Evolutionary conservation across 129 eudicot genomes (phyloP), one percentile per base, ranked within the genome.

Genomic region (Tagetes patula): DNA sequence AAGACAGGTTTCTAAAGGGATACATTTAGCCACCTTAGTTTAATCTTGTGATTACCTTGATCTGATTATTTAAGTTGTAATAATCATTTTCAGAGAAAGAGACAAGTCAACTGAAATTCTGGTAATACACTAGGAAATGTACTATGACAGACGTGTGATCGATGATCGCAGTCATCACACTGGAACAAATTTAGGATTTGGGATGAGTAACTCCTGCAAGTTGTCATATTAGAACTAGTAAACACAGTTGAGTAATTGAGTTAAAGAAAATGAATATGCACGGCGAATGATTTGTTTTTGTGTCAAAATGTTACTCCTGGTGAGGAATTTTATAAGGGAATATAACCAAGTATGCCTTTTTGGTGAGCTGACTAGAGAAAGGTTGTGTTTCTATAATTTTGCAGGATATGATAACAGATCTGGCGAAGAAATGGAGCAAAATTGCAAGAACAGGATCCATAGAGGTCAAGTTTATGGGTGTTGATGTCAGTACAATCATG

Each of bases 401-500:
- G 43, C 85, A 95, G 99, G 97, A 88, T 11, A 83, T 65, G 82
- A 85, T 90, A 50, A 75, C 91, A 52, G 82, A 86, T 38, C 78
- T 80, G 36, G 96, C 97, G 42, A 86, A 41, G 91, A 86, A 83
- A 81, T 95, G 97, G 99, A 83, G 88, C 69, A 83, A 88, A 71
- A 36, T 95, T 67, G 81, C 92, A 73, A 88, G 90, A 83, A 86
- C 96, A 14, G 99, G 97, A 71, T 82, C 84, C 30, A 69, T 89
- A 71, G 91, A 95, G 69, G 87, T 77, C 39, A 86, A 82, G 77
- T 95, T 95, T 71, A 78, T 81, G 83, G 96, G 88, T 13, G 83
- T 95, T 79, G 99, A 95, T 85, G 64, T 83, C 54, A 85, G 89
- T 83, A 95, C 99, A 33, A 80, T 95, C 67, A 95, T 90, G 99